These are phyloP conservation scores for Dovyalis caffra DNA, from an alignment of 345 rosid species.

Conservation along the genomic window DNA sequence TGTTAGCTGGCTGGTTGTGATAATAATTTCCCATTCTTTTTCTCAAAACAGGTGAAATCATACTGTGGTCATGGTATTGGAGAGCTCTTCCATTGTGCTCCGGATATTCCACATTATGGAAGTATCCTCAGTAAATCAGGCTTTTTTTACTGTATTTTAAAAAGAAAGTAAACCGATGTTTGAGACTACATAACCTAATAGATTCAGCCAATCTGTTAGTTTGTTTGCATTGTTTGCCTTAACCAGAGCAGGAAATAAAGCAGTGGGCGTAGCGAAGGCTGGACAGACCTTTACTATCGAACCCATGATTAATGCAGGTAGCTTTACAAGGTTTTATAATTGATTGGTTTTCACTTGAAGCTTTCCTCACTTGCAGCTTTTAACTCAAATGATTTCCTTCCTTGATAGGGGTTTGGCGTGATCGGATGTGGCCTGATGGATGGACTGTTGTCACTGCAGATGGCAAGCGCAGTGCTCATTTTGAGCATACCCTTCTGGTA, in stretches of 20 bases:
- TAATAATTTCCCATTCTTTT: conserved; percentile 4
- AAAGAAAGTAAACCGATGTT: not conserved
- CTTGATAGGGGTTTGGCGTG: conserved; percentile 77
- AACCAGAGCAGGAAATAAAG: conserved; percentile 75
- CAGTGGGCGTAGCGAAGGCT: conserved; percentile 94
- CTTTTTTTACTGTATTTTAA: conserved; percentile 1
- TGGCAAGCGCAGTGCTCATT: conserved; percentile 97
- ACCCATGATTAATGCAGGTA: conserved; percentile 98
- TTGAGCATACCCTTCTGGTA: conserved; percentile 97
- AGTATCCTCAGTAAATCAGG: conserved; percentile 54
- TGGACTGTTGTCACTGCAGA: conserved; percentile 96
- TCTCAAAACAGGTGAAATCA: conserved; percentile 69
- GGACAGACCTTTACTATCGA: conserved; percentile 96
- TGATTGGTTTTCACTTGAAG: not conserved
- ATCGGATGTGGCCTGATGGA: conserved; percentile 97
- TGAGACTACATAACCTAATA: not conserved
- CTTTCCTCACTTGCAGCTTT: not conserved
- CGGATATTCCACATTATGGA: conserved; percentile 93
- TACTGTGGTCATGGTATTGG: conserved; percentile 97
- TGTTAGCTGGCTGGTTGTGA: conserved; percentile 1
- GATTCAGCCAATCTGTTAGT: not conserved
- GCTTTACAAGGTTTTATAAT: not conserved
- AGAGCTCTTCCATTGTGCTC: conserved; percentile 96
- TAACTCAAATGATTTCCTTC: not conserved
- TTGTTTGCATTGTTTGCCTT: conserved; percentile 33